Evolutionary conservation across 2,329 filamentous ascomycete genomes (phyloP), one percentile per base, ranked within the genome.

Genomic region (Anthostomella pinea): DNA sequence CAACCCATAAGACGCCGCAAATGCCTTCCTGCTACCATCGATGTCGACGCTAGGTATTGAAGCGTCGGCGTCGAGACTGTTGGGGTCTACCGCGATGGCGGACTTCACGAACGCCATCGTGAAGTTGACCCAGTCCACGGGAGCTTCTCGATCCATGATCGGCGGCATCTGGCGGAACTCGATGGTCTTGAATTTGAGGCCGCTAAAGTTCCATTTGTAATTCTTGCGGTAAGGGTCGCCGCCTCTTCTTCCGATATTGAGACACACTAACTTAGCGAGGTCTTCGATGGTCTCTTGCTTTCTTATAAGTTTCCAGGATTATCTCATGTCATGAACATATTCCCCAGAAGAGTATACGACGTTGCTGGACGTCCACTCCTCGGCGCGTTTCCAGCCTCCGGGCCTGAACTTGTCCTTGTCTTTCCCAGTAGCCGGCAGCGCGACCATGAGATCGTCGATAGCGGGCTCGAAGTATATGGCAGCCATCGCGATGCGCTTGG

Each of bases 151-250:
- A 3, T 21, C 21, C 6, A 20, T 30, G n/a, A 15, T 15, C 3
- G 34, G 33, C 2, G 41, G 38, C 27, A 45, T 38, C 4, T 46
- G 43, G 10, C 43, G 40, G 17, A 46, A 41, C 14, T 46, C 40
- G 14, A 46, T 43, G 11, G 43, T 43, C 3, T 5, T 22, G 8
- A 29, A 35, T 8, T 24, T 9, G 15, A 43, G 29, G 3, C 43
- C 43, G 23, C 27, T 28, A 23, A 43, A 38, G 21, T 38, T 43
- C 43, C 31, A 46, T 27, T 43, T 43, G 19, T 18, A 46, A 19
- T 30, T 25, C 21, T 35, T 45, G 6, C 8, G 4, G 11, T 15
- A 11, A 7, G 8, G 3, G 9, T 4, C 7, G 10, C 24, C 29
- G 8, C 33, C 18, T 9, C 28, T n/a, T 4, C 1, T 1, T 8